These are phyloP conservation scores for Pulveroboletus ravenelii DNA, from an alignment of 768 basidiomycete genomes.

Conservation along the genomic window DNA sequence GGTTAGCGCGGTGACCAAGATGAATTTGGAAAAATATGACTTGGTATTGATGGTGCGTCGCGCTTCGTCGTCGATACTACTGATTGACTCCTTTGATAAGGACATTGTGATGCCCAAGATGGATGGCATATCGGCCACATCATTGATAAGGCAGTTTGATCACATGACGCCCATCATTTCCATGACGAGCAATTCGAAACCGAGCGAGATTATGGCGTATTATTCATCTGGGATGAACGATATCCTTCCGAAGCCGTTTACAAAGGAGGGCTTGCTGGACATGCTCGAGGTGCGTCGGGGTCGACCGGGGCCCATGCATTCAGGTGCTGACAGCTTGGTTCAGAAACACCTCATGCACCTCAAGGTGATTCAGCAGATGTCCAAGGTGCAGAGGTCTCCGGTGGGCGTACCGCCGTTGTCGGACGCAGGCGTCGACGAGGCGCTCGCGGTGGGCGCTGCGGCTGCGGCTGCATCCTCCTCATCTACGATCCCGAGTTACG, in stretches of 20 bases:
- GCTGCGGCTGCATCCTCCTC: slow-evolving; percentile 1
- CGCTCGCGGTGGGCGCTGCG: slow-evolving; percentile 41
- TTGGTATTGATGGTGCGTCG: slow-evolving; percentile 75
- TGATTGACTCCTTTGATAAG: slow-evolving; percentile 32
- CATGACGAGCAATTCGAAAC: slow-evolving; percentile 94
- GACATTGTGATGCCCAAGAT: slow-evolving; percentile 94
- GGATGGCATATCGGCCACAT: slow-evolving; percentile 87
- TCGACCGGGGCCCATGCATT: background rate
- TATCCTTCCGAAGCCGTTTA: slow-evolving; percentile 94
- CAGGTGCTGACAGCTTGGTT: background rate
- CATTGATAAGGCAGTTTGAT: slow-evolving; percentile 91
- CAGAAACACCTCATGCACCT: slow-evolving; percentile 87
- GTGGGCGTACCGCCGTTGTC: slow-evolving; percentile 61
- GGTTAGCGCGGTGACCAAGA: slow-evolving; percentile 87
- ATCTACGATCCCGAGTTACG: slow-evolving; percentile 29
- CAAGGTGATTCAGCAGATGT: slow-evolving; percentile 79
- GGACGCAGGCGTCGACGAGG: slow-evolving; percentile 51
- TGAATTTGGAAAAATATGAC: slow-evolving; percentile 96
- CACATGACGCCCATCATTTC: slow-evolving; percentile 95
- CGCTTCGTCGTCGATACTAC: too few species aligned
- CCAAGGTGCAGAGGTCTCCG: slow-evolving; percentile 52
- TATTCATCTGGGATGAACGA: slow-evolving; percentile 82
- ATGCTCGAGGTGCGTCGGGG: slow-evolving; percentile 73
- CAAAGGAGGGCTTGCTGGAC: slow-evolving; percentile 83
- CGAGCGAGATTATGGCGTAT: slow-evolving; percentile 89